phyloP scores from a whole-genome alignment of 2,329 filamentous ascomycete genomes.

The Diplocarpon rosae region DNA sequence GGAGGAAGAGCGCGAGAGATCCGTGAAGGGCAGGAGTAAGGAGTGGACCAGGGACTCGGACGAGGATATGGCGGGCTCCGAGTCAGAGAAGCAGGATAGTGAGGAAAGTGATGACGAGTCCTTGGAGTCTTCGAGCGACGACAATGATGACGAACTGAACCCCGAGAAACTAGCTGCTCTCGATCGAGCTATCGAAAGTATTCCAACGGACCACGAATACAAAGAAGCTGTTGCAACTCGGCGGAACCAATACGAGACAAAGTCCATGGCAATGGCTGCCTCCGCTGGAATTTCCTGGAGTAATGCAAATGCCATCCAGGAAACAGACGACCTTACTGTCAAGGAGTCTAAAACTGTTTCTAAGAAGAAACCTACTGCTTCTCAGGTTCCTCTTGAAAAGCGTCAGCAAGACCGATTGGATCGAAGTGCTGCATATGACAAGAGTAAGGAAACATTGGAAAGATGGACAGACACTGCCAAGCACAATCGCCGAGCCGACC shows the following conservation, averaged over 20 bases:
- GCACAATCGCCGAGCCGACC: conserved; percentile 81
- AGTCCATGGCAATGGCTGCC: conserved; percentile 25
- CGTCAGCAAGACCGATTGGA: conserved; percentile 79
- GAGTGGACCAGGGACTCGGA: conserved; percentile 27
- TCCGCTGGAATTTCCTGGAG: not conserved
- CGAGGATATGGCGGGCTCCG: conserved; percentile 34
- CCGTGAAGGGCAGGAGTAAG: conserved; percentile 26
- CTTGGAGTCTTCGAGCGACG: conserved; percentile 34
- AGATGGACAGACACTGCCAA: conserved; percentile 95
- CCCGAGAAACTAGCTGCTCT: conserved; percentile 48
- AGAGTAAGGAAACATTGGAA: conserved; percentile 82
- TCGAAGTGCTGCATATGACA: conserved; percentile 71
- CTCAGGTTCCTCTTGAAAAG: conserved; percentile 73
- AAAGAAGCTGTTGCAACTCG: conserved; percentile 16
- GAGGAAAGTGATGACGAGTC: conserved; percentile 45
- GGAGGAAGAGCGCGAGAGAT: conserved; percentile 47
- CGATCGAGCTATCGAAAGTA: conserved; percentile 57
- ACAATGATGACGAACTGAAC: conserved; percentile 30
- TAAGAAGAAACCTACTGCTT: conserved; percentile 42
- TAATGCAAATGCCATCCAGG: conserved; percentile 44
- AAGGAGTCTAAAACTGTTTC: not conserved
- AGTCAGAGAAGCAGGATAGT: conserved; percentile 32
- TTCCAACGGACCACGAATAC: conserved; percentile 32
- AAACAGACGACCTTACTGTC: conserved; percentile 22
- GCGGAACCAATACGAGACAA: conserved; percentile 44